A percentile compares a stretch with the other conserved stretches of the same genome.
Evolutionary conservation across 768 basidiomycete species (phyloP).

Genomic region (Tulasnella sp.): DNA sequence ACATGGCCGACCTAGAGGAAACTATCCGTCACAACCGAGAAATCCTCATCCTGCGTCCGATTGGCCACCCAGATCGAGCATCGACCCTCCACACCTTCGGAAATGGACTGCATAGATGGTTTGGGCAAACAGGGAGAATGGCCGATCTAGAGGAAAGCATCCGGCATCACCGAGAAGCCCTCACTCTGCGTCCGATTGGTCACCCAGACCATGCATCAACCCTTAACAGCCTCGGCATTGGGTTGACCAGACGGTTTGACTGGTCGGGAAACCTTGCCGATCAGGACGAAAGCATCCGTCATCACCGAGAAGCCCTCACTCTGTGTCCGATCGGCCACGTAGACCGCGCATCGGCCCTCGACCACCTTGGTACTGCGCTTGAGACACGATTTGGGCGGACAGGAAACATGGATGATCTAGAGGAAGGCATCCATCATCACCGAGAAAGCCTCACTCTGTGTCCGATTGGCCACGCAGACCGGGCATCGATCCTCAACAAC

Average conservation of each 20-base stretch:
- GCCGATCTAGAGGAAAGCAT: background rate
- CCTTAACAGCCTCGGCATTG: no score
- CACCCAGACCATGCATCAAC: no score
- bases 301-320: no score
- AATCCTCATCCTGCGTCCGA: background rate
- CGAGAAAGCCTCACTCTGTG: background rate
- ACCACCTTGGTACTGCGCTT: background rate
- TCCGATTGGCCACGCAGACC: background rate
- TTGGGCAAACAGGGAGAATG: background rate
- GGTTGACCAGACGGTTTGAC: no score
- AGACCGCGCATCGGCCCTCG: no score
- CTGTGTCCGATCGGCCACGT: no score
- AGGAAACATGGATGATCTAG: background rate
- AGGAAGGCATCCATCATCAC: background rate
- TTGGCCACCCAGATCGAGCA: background rate
- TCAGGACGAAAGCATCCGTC: no score
- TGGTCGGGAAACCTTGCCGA: no score
- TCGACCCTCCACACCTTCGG: background rate
- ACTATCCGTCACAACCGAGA: no score
- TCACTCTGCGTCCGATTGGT: no score
- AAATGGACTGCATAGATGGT: background rate
- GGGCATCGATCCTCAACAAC: background rate
- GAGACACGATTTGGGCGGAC: background rate
- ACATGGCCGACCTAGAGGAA: no score
- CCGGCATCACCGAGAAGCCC: background rate